Evolutionary conservation across 768 basidiomycete species (phyloP), one percentile per base, ranked within the genome.

Genomic region (Mycena leptocephala): DNA sequence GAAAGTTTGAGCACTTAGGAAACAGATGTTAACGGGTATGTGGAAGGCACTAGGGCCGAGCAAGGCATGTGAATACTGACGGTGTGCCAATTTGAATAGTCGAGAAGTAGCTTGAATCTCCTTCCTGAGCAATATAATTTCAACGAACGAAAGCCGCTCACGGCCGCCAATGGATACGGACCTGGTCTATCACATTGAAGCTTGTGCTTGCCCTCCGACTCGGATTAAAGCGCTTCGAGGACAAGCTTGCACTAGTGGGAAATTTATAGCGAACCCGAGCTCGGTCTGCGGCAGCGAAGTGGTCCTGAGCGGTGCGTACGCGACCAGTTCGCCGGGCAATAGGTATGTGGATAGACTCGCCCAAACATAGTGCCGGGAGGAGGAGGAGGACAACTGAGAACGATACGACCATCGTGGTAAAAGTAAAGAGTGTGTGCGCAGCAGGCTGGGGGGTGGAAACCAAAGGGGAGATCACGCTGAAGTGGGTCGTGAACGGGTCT

Each of bases 1-100:
- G 82, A 98, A 94, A 1, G 85, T 48, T 82, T 97, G 96, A 0
- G 92, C 81, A 7, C 93, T 94, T n/a, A 75, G 53, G 41, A 59
- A 61, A 58, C 39, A 46, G 59, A 58, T 59, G 73, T 43, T 14
- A 30, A 28, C 48, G n/a, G n/a, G n/a, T n/a, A n/a, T n/a, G n/a
- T n/a, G n/a, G n/a, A n/a, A 55, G 30, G 11, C 16, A 26, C 43
- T 46, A 6, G 16, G 53, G 13, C 53, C 14, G 37, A 55, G 20
- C 10, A n/a, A n/a, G 26, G 53, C 3, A 51, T 24, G 26, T 62
- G 69, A 58, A 55, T 28, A 88, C 92, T 84, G 80, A 93, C 92
- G 93, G 94, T 71, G 92, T 91, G 30, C 94, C 94, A 48, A 94
- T 87, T 53, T 76, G 82, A 1, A 94, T 80, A 14, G 82, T 79